Conservation (phyloP, 1,284 basidiomycete genomes). For the Exsudoporus floridanus region DNA sequence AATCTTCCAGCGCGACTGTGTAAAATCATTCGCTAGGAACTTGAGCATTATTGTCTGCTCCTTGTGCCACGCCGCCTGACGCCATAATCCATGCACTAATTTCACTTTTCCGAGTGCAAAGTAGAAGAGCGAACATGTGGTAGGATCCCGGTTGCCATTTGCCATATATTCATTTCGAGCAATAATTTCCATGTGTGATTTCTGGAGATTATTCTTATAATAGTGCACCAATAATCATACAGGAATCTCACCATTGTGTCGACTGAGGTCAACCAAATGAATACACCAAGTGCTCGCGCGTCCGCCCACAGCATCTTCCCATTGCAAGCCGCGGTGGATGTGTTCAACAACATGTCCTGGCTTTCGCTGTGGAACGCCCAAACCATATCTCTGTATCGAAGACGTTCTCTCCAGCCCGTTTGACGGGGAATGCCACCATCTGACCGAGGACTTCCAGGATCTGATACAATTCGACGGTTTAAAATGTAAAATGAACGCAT, state of each 20-base stretch:
- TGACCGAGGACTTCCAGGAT: constrained; percentile 47
- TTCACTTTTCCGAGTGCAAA: constrained; percentile 92
- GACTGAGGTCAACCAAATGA: constrained; percentile 81
- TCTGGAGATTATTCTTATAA: constrained; percentile 44
- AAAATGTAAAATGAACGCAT: constrained; percentile 82
- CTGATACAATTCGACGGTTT: constrained; percentile 55
- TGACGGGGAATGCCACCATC: constrained; percentile 39
- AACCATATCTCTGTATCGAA: constrained; percentile 88
- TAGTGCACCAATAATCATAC: constrained; percentile 1
- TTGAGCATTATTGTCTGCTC: constrained; percentile 90
- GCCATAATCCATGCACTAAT: constrained; percentile 92
- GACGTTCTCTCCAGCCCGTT: constrained; percentile 60
- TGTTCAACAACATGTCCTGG: constrained; percentile 78
- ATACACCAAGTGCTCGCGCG: constrained; percentile 82
- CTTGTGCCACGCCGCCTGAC: constrained; percentile 91
- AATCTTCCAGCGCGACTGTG: constrained; percentile 81
- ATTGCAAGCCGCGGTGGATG: constrained; percentile 69
- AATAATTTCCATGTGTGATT: constrained; percentile 81
- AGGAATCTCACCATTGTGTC: constrained; percentile 67
- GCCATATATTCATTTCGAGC: constrained; percentile 92
- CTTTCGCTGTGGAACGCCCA: constrained; percentile 96
- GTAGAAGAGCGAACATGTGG: constrained; percentile 87
- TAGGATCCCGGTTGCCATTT: constrained; percentile 84
- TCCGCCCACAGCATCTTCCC: constrained; percentile 88
- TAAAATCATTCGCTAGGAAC: constrained; percentile 92